A percentile compares a stretch with the other conserved stretches of the same genome.
These are phyloP conservation scores for Curvularia spicifera DNA, from an alignment of 2,329 filamentous ascomycete genomes.

Conservation along the genomic window DNA sequence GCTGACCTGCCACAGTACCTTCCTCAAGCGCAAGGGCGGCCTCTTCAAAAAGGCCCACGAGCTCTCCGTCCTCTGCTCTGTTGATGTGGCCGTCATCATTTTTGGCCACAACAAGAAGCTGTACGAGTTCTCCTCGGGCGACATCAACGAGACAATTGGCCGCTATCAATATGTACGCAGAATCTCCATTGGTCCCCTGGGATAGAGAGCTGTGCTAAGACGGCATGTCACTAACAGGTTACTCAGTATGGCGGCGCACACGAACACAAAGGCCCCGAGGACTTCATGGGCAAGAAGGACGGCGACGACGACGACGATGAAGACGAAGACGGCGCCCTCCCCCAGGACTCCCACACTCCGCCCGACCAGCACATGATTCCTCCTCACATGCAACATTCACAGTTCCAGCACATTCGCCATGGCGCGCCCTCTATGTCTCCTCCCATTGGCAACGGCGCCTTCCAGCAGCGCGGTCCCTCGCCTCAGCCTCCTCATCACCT, in stretches of 20 bases:
- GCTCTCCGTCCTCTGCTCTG: slow-evolving; percentile 94
- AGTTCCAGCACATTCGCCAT: slow-evolving; percentile 81
- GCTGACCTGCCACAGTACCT: slow-evolving; percentile 69
- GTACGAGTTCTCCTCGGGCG: slow-evolving; percentile 93
- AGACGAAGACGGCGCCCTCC: slow-evolving; percentile 73
- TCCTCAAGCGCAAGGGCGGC: slow-evolving; percentile 97
- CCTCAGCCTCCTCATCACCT: slow-evolving; percentile 74
- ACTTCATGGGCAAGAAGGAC: slow-evolving; percentile 81
- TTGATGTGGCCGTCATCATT: slow-evolving; percentile 98
- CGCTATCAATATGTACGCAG: slow-evolving; percentile 87
- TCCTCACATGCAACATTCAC: slow-evolving; percentile 58
- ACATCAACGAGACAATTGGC: slow-evolving; percentile 88
- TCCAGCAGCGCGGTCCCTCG: slow-evolving; percentile 76
- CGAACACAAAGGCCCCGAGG: slow-evolving; percentile 93
- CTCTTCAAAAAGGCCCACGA: slow-evolving; percentile 99
- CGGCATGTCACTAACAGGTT: slow-evolving; percentile 29
- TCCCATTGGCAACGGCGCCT: slow-evolving; percentile 77
- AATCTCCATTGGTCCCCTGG: slow-evolving; percentile 1
- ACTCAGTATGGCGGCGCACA: slow-evolving; percentile 85
- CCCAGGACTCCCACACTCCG: slow-evolving; percentile 68
- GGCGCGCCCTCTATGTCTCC: slow-evolving; percentile 86
- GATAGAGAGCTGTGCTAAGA: slow-evolving; percentile 31
- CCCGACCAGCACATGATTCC: slow-evolving; percentile 66
- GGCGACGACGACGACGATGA: slow-evolving; percentile 83
- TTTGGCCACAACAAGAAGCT: slow-evolving; percentile 99